Conservation (phyloP, 345 rosid species). For the Sapria himalayana region DNA sequence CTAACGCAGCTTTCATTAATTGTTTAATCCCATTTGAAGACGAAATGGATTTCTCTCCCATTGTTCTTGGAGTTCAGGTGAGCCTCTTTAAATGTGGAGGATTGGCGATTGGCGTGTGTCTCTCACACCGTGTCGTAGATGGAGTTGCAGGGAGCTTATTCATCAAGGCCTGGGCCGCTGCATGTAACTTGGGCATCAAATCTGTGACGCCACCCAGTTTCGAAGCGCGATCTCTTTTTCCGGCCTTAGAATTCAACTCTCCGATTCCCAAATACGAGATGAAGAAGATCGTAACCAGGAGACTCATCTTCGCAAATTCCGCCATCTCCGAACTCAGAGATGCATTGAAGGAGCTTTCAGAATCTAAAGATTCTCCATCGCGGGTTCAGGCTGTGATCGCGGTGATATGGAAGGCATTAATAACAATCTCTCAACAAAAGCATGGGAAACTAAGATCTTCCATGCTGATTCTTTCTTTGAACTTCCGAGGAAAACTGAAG, state of each 20-base stretch:
- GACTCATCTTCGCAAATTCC: conserved; percentile 16
- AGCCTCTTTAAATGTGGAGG: conserved; percentile 18
- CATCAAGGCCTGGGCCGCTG: conserved; percentile 16
- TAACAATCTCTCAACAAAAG: neutral
- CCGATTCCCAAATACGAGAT: neutral
- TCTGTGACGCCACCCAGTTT: conserved; percentile 7
- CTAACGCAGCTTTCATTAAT: conserved; percentile 3
- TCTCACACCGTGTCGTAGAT: conserved; percentile 21
- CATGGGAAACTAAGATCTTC: conserved; percentile 2
- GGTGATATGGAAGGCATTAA: conserved; percentile 18
- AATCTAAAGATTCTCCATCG: conserved; percentile 3
- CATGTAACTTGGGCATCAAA: conserved; percentile 2
- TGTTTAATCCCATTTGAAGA: conserved; percentile 13
- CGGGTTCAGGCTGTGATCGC: conserved; percentile 18
- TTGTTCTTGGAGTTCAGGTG: conserved; percentile 14
- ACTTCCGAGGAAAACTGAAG: conserved; percentile 2
- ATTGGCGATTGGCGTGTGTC: conserved; percentile 17
- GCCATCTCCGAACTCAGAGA: conserved; percentile 12
- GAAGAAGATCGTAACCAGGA: conserved; percentile 10
- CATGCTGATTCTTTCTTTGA: conserved; percentile 1
- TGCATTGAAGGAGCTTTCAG: neutral
- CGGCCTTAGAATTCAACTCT: neutral
- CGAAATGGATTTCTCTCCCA: conserved; percentile 7
- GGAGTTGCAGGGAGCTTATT: conserved; percentile 14
- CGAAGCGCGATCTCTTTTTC: neutral